Conservation (phyloP, 257 asterid species). For the Fraxinus excelsior region DNA sequence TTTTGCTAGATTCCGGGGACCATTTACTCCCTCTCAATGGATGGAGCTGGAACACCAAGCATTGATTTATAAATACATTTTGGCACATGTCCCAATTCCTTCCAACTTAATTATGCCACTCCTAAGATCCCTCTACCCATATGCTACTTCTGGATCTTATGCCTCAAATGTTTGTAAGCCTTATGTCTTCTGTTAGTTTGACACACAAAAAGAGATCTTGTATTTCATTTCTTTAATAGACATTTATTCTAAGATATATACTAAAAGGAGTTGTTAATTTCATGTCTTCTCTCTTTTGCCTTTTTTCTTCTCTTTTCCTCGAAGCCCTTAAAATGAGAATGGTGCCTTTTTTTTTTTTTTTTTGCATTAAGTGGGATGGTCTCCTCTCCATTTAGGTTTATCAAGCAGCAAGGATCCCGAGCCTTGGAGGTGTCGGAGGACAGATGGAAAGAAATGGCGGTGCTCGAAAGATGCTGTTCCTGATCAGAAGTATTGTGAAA, state of each 20-base stretch:
- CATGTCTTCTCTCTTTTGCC: background rate
- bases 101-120: slow-evolving; percentile 72
- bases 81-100: slow-evolving; percentile 84
- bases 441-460: slow-evolving; percentile 99
- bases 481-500: slow-evolving; percentile 95
- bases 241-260: no score
- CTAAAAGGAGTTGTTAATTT: no score
- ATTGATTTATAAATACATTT: slow-evolving; percentile 75
- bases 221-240: no score
- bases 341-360: no score
- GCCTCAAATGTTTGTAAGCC: slow-evolving; percentile 67
- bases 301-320: background rate
- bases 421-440: slow-evolving; percentile 97
- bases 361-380: slow-evolving; percentile 72
- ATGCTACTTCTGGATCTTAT: slow-evolving; percentile 57
- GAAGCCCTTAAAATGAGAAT: no score
- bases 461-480: slow-evolving; percentile 98
- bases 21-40: slow-evolving; percentile 94
- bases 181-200: background rate
- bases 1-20: slow-evolving; percentile 57
- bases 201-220: background rate
- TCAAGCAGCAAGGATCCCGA: slow-evolving; percentile 86
- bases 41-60: slow-evolving; percentile 96
- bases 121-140: slow-evolving; percentile 66
- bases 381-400: slow-evolving; percentile 78